Base-by-base conservation (phyloP, 768 basidiomycete genomes). In the Lentinula boryana region DNA sequence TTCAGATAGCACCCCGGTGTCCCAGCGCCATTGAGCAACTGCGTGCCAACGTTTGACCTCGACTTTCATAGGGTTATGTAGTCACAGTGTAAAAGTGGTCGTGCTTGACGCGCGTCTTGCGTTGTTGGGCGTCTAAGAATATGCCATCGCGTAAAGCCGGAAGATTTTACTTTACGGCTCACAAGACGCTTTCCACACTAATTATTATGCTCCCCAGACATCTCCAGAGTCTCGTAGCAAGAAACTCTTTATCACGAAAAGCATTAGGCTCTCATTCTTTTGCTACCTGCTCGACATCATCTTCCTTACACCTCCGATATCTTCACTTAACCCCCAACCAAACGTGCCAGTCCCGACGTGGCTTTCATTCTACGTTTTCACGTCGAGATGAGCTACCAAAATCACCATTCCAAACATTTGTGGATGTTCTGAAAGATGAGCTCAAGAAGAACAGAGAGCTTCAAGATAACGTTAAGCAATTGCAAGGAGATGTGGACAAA, bases 401-500 rank as follows among this genome's bases (percentile, higher is more conserved):
- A 71, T 97, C 94, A 4, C 97, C 97, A 0, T 98, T 97, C 69
- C 89, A 92, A 72, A 94, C 94, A 2, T 99, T 99, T 65, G 94
- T 98, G 7, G 91, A 98, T 36, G 94, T 95, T 18, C 78, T 99
- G 49, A 86, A 83, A 66, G 95, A 97, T 57, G 97, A 99, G 75
- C 75, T 99, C 49, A 81, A 85, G 71, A 98, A 98, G 80, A 96
- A 93, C 70, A 78, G 94, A 64, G 95, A 96, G 71, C 80, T 97
- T 54, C 93, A 96, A 76, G 95, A 98, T 36, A 96, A 96, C 74
- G 89, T 98, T 52, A 95, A 95, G 77, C 93, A 97, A 75, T 81
- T 99, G 16, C 93, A 96, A 75, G 97, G 97, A 63, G 95, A 98
- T 72, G 96, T 97, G 40, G 92, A 93, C 76, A 97, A 97, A 76